Percentiles rank a stretch among this genome's conserved stretches.
Conservation (phyloP, 352 stramenopile genomes). For the Globisporangium ultimum region DNA sequence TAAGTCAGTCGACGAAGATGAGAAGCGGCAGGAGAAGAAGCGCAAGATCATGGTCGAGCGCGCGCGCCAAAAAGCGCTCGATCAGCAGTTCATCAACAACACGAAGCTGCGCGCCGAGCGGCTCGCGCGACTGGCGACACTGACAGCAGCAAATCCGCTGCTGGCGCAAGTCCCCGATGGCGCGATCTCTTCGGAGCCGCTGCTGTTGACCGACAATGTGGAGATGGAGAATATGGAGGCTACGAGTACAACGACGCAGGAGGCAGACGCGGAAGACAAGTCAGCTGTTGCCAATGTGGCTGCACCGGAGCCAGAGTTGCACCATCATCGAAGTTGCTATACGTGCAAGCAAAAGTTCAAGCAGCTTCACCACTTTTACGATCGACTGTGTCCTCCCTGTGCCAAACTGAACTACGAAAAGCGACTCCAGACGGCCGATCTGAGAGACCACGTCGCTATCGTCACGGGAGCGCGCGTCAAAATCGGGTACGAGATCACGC, state of each 20-base stretch:
- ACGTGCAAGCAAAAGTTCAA: constrained; percentile 92
- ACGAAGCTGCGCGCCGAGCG: constrained; percentile 70
- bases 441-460: constrained; percentile 79
- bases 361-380: constrained; percentile 93
- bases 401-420: constrained; percentile 93
- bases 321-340: constrained; percentile 93
- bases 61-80: constrained; percentile 60
- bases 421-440: constrained; percentile 82
- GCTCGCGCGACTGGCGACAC: constrained; percentile 43
- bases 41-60: constrained; percentile 39
- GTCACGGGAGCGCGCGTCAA: constrained; percentile 94
- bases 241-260: not conserved
- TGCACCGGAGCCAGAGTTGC: constrained; percentile 33
- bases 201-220: not conserved
- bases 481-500: constrained; percentile 93
- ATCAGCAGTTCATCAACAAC: constrained; percentile 82
- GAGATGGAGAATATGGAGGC: not conserved
- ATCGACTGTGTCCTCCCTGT: constrained; percentile 93
- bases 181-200: constrained; percentile 8
- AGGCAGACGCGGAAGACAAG: not conserved
- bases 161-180: constrained; percentile 66
- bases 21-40: constrained; percentile 61
- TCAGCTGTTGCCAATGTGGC: too few species aligned
- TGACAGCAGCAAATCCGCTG: constrained; percentile 61
- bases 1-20: constrained; percentile 37